Percentiles rank a stretch among this genome's conserved stretches.
These are phyloP conservation scores for Sugiyamaella sp. DNA, from an alignment of 1,139 yeast species.

Conservation along the genomic window DNA sequence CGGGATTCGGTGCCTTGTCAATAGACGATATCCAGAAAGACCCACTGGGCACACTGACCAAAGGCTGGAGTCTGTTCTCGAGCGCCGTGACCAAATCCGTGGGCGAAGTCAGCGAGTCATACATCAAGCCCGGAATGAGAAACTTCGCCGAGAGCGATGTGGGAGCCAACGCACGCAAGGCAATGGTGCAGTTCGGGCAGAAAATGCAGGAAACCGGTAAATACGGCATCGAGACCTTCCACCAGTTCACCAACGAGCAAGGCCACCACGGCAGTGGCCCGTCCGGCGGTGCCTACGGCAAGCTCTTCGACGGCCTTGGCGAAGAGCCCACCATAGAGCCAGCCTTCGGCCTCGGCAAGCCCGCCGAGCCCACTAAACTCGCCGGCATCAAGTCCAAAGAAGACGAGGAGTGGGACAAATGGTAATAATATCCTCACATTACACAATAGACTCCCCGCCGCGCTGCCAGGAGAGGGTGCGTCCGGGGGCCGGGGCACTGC, in stretches of 20 bases:
- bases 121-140: slow-evolving; percentile 84
- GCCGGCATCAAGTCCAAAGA: slow-evolving; percentile 50
- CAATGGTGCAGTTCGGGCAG: slow-evolving; percentile 95
- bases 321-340: slow-evolving; percentile 50
- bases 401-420: slow-evolving; percentile 53
- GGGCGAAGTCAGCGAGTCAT: slow-evolving; percentile 81
- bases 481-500: not conserved
- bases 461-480: too few relatives aligned
- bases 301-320: slow-evolving; percentile 56
- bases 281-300: slow-evolving; percentile 50
- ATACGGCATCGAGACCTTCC: slow-evolving; percentile 61
- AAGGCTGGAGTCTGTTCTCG: slow-evolving; percentile 94
- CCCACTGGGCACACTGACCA: slow-evolving; percentile 84
- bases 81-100: slow-evolving; percentile 80
- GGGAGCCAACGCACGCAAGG: slow-evolving; percentile 79
- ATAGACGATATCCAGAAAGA: slow-evolving; percentile 79
- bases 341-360: slow-evolving; percentile 71
- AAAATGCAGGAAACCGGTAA: slow-evolving; percentile 88
- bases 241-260: slow-evolving; percentile 61
- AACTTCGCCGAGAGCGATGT: slow-evolving; percentile 82
- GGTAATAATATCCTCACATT: slow-evolving; percentile 24
- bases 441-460: too few relatives aligned
- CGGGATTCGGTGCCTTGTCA: slow-evolving; percentile 47
- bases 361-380: slow-evolving; percentile 60
- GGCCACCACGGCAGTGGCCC: slow-evolving; percentile 35